phyloP scores from a whole-genome alignment of 2,329 filamentous ascomycete species.

The Simplicillium sp. region DNA sequence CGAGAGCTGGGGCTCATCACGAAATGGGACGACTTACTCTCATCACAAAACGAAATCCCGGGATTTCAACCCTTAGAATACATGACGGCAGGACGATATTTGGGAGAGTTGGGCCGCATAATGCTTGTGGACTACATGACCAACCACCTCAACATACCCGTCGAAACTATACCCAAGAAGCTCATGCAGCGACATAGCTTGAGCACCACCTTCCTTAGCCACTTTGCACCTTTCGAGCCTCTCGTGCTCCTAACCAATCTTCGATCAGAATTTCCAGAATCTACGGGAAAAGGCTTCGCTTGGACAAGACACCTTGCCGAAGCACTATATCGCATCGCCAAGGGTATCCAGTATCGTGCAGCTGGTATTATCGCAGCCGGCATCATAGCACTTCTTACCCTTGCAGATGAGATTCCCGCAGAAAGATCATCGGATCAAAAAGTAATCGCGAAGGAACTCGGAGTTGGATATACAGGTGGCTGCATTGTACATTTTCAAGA shows the following conservation, averaged over 20 bases:
- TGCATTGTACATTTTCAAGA: conserved; percentile 74
- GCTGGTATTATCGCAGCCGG: conserved; percentile 67
- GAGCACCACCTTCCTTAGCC: conserved; percentile 64
- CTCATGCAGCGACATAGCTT: conserved; percentile 52
- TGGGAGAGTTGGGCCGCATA: conserved; percentile 66
- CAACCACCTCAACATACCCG: conserved; percentile 25
- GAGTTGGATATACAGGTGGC: conserved; percentile 71
- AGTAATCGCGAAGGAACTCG: conserved; percentile 41
- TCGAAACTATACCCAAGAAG: conserved; percentile 40
- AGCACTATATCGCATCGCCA: conserved; percentile 56
- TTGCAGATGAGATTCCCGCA: conserved; percentile 55
- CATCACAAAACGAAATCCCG: conserved; percentile 56
- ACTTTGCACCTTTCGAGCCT: conserved; percentile 48
- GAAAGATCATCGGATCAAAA: conserved; percentile 9
- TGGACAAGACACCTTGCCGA: conserved; percentile 56
- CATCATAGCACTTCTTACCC: conserved; percentile 58
- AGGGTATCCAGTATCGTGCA: conserved; percentile 61
- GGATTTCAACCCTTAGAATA: conserved; percentile 80
- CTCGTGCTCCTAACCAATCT: conserved; percentile 35
- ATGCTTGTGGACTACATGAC: conserved; percentile 58
- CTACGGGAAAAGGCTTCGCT: conserved; percentile 35
- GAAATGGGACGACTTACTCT: conserved; percentile 60
- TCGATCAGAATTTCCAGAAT: conserved; percentile 41
- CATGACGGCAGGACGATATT: conserved; percentile 71
- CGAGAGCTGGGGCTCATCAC: conserved; percentile 54